Conservation (phyloP, 1,284 basidiomycete genomes). For the Moesziomyces sp. region DNA sequence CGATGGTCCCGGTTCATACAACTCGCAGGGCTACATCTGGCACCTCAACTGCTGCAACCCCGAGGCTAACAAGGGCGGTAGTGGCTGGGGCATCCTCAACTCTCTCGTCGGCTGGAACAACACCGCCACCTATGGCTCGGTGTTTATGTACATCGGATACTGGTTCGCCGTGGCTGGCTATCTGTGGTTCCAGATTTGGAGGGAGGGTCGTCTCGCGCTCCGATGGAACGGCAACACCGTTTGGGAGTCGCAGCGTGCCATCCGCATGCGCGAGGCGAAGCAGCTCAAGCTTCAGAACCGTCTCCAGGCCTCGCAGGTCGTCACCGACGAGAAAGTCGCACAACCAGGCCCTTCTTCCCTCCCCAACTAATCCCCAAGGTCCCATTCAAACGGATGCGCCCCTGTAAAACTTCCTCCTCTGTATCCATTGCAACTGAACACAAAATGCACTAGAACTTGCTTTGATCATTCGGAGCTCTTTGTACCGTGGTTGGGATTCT, state of each 20-base stretch:
- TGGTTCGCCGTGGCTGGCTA: conserved; percentile 56
- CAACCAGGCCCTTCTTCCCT: not conserved
- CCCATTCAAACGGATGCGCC: not conserved
- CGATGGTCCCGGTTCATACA: conserved; percentile 58
- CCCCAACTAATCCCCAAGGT: not conserved
- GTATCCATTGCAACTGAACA: too few relatives aligned
- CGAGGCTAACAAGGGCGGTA: conserved; percentile 70
- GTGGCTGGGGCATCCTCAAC: conserved; percentile 63
- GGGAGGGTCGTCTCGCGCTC: conserved; percentile 42
- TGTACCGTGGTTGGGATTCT: too few relatives aligned
- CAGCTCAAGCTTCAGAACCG: conserved; percentile 1
- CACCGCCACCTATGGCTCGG: conserved; percentile 56
- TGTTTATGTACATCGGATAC: conserved; percentile 59
- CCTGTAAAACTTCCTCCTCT: too few relatives aligned
- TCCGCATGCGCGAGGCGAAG: conserved; percentile 11
- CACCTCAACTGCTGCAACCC: conserved; percentile 83
- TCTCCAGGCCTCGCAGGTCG: conserved; percentile 1
- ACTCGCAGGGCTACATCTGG: conserved; percentile 58
- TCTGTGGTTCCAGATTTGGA: conserved; percentile 50
- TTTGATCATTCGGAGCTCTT: too few relatives aligned
- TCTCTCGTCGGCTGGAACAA: conserved; percentile 65
- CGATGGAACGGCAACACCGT: conserved; percentile 18
- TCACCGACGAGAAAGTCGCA: conserved; percentile 9
- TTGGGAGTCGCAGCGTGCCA: conserved; percentile 36
- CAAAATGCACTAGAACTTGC: too few relatives aligned